Percentiles rank a stretch among this genome's conserved stretches.
phyloP scores from a whole-genome alignment of 2,329 filamentous ascomycete genomes.

The Cercospora sp. region DNA sequence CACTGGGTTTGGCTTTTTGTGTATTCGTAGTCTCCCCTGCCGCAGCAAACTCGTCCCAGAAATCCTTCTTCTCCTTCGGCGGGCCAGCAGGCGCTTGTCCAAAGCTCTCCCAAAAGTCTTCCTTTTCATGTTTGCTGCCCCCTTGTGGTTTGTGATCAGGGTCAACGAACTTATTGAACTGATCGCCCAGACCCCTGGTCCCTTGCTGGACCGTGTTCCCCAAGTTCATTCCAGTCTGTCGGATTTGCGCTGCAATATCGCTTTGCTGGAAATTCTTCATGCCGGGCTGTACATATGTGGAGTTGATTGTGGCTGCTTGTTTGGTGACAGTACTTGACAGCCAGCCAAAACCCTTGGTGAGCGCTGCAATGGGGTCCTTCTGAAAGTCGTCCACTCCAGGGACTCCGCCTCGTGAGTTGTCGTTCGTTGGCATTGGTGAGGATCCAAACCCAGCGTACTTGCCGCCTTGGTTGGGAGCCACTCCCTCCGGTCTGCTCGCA shows the following conservation, averaged over 20 bases:
- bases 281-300: constrained; percentile 88
- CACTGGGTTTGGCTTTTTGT: constrained; percentile 44
- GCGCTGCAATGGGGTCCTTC: constrained; percentile 81
- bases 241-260: constrained; percentile 58
- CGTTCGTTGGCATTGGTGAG: constrained; percentile 58
- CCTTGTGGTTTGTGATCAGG: constrained; percentile 30
- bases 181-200: constrained; percentile 73
- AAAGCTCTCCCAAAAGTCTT: constrained; percentile 92
- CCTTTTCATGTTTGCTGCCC: constrained; percentile 60
- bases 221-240: constrained; percentile 52
- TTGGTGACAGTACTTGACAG: constrained; percentile 84
- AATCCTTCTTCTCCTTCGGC: constrained; percentile 54
- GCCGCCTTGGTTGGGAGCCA: constrained; percentile 87
- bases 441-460: constrained; percentile 92
- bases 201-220: constrained; percentile 65
- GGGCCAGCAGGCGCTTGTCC: constrained; percentile 61
- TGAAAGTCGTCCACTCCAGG: constrained; percentile 85
- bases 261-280: constrained; percentile 74
- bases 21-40: constrained; percentile 38
- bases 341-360: constrained; percentile 94
- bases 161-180: constrained; percentile 85
- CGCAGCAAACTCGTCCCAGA: constrained; percentile 52
- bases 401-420: constrained; percentile 44
- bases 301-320: constrained; percentile 87
- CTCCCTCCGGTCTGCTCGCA: constrained; percentile 67